Percentiles rank a stretch among this genome's conserved stretches.
These are phyloP conservation scores for Tulasnella sp. DNA, from an alignment of 768 basidiomycete species.

Conservation along the genomic window DNA sequence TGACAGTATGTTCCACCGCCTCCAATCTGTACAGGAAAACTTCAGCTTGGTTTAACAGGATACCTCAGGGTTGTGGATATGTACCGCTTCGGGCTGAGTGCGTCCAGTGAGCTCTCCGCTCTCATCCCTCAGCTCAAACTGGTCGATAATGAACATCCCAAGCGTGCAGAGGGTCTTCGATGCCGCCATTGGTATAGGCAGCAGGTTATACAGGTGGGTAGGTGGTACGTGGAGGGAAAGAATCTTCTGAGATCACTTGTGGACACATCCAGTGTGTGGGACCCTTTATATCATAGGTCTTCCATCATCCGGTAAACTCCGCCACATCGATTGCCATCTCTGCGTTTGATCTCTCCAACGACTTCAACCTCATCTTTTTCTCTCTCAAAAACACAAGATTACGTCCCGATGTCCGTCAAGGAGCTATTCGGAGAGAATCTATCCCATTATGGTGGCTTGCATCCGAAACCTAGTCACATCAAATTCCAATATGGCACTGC, in stretches of 20 bases:
- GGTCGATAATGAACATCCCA: conserved; percentile 87
- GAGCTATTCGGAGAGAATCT: too few species aligned
- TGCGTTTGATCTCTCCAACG: too few species aligned
- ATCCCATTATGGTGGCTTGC: conserved; percentile 20
- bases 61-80: conserved; percentile 13
- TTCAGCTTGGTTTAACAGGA: not conserved
- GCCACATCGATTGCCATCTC: too few species aligned
- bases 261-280: too few species aligned
- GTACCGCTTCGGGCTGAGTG: conserved; percentile 40
- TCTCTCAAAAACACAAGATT: too few species aligned
- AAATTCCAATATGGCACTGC: conserved; percentile 87
- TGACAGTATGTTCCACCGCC: conserved; percentile 56
- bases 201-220: too few species aligned
- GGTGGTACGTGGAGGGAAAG: too few species aligned
- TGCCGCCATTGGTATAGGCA: not conserved
- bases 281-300: too few species aligned
- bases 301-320: too few species aligned
- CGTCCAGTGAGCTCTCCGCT: conserved; percentile 41
- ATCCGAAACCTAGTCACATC: conserved; percentile 61
- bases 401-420: too few species aligned
- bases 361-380: too few species aligned
- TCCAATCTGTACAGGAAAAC: conserved; percentile 47
- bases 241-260: too few species aligned
- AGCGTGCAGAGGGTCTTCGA: conserved; percentile 28
- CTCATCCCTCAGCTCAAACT: conserved; percentile 52